These are phyloP conservation scores for Fraxinus sp. DNA, from an alignment of 305 asterid genomes.

Conservation along the genomic window DNA sequence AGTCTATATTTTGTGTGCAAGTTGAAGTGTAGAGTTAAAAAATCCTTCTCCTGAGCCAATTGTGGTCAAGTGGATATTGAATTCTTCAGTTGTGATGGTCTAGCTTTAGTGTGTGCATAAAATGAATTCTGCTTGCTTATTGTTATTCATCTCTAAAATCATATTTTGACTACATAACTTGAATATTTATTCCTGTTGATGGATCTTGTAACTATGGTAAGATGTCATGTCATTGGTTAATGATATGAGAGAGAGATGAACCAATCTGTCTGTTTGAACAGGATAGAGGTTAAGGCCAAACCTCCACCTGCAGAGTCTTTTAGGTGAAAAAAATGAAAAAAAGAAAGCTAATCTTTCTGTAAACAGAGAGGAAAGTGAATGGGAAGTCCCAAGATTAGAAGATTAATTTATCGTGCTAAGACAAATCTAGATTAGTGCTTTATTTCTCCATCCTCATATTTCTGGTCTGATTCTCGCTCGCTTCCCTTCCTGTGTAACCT, in stretches of 20 bases:
- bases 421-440: constrained; percentile 11
- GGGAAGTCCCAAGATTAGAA: constrained; percentile 6
- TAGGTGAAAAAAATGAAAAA: neutral
- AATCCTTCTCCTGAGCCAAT: neutral
- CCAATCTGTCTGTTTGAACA: constrained; percentile 8
- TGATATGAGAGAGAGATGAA: constrained; percentile 9
- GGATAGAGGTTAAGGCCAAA: neutral
- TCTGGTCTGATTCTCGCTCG: neutral
- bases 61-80: neutral
- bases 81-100: constrained; percentile 5
- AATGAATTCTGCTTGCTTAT: neutral
- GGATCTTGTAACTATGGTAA: neutral
- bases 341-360: neutral
- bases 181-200: neutral
- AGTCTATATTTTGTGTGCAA: constrained; percentile 11
- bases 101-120: constrained; percentile 9
- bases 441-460: neutral
- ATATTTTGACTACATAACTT: neutral
- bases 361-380: constrained; percentile 3
- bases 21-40: constrained; percentile 5
- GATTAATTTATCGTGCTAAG: neutral
- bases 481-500: neutral
- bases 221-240: neutral
- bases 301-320: neutral
- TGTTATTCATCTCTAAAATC: neutral